Base-by-base conservation (phyloP, 805 yeast genomes). In the Millerozyma miso region DNA sequence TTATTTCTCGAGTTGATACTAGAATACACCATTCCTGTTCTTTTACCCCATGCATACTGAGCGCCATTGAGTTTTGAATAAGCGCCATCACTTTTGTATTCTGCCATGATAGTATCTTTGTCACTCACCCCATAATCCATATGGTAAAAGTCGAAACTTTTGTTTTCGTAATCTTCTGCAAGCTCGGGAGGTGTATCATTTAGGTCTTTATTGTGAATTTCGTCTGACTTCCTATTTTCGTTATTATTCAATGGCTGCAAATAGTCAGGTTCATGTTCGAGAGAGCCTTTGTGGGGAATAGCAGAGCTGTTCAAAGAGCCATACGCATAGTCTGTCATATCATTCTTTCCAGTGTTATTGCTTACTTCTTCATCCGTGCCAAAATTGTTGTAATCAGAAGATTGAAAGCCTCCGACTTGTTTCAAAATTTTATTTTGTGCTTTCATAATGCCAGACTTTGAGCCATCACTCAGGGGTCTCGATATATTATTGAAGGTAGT, bases 331-430 rank as follows among this genome's bases (percentile, higher is more conserved):
- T 40, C 40, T 15, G 36, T 39, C 37, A 44, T 40, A 34, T 44
- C 45, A 23, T 40, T 42, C 34, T 47, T 41, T 35, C 47, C 50
- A 42, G 57, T 57, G 4, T 59, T 60, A 38, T 56, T 59, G 42
- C 51, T 57, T 12, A 50, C 20, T 33, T 56, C 55, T 20, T 52
- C 54, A 44, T 48, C 29, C 10, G 29, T 7, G 10, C 10, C 29
- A n/a, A 39, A 32, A 23, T 36, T 16, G 15, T 16, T 23, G 23
- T 17, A 16, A 14, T 18, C 16, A 12, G 20, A 18, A 16, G 38
- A 16, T 13, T 7, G 17, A 12, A 18, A 18, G 20, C 16, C 20
- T 35, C 20, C 19, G 13, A 18, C 20, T 3, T 17, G 38, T 18
- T 8, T 19, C n/a, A 13, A 12, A 19, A 19, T n/a, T n/a, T 17